These are phyloP conservation scores for Calonectria pteridis DNA, from an alignment of 2,329 filamentous ascomycete species.

Conservation along the genomic window DNA sequence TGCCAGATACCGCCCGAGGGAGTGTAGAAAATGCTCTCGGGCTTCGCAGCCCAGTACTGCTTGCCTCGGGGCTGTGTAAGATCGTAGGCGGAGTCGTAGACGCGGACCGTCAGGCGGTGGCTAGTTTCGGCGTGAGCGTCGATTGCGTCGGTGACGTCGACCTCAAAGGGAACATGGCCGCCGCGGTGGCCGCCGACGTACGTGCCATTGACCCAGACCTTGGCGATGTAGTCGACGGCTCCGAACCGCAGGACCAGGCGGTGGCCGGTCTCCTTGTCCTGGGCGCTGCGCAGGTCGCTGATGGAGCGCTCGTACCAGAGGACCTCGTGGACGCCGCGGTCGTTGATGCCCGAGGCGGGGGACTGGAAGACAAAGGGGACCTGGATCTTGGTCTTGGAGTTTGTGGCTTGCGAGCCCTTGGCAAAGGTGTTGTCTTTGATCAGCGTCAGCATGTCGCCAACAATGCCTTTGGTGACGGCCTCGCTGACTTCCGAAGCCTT, in stretches of 20 bases:
- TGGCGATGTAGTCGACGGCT: conserved; percentile 72
- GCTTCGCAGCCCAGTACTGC: conserved; percentile 73
- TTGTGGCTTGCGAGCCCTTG: conserved; percentile 43
- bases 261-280: conserved; percentile 55
- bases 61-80: conserved; percentile 75
- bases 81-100: conserved; percentile 74
- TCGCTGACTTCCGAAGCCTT: conserved; percentile 53
- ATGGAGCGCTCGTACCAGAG: conserved; percentile 74
- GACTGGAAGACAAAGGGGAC: conserved; percentile 77
- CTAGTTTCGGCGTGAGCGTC: conserved; percentile 38
- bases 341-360: conserved; percentile 71
- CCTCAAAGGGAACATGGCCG: conserved; percentile 69
- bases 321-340: conserved; percentile 73
- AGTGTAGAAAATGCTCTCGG: conserved; percentile 72
- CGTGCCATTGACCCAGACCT: conserved; percentile 66
- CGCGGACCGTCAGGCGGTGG: conserved; percentile 65
- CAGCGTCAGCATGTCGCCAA: conserved; percentile 61
- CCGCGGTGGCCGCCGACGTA: conserved; percentile 68
- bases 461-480: conserved; percentile 58
- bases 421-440: conserved; percentile 59
- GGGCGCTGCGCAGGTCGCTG: conserved; percentile 59
- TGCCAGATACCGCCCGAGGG: conserved; percentile 71
- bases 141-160: conserved; percentile 69
- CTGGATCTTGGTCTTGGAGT: conserved; percentile 65
- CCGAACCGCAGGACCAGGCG: conserved; percentile 67